phyloP scores from a whole-genome alignment of 1,139 yeast genomes.

The Zygosaccharomyces sapae region DNA sequence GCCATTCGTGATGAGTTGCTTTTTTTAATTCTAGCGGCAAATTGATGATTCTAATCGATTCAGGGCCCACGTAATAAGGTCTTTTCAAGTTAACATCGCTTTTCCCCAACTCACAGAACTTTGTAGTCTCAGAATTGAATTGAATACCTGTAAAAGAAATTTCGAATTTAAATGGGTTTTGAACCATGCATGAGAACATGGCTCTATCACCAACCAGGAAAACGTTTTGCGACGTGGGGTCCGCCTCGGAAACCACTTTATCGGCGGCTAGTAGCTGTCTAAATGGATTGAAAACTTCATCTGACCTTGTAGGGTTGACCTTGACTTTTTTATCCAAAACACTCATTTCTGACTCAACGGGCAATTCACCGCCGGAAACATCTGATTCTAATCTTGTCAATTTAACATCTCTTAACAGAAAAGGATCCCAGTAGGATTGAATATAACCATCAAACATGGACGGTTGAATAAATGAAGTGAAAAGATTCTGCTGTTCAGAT shows the following conservation, averaged over 20 bases:
- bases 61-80: constrained; percentile 41
- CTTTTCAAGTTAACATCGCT: constrained; percentile 19
- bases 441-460: constrained; percentile 23
- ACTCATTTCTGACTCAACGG: constrained; percentile 14
- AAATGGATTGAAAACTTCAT: constrained; percentile 35
- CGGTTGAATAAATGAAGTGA: constrained; percentile 28
- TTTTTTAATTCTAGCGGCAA: constrained; percentile 44
- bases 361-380: constrained; percentile 15
- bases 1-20: constrained; percentile 38
- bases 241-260: constrained; percentile 35
- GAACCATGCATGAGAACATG: constrained; percentile 53
- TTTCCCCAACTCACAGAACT: constrained; percentile 30
- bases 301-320: constrained; percentile 10
- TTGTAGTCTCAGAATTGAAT: constrained; percentile 39
- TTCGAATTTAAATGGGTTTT: constrained; percentile 79
- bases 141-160: constrained; percentile 55
- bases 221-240: constrained; percentile 27
- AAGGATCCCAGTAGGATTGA: constrained; percentile 65
- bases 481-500: constrained; percentile 45
- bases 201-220: constrained; percentile 54
- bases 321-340: constrained; percentile 1
- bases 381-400: constrained; percentile 31
- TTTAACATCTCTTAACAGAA: constrained; percentile 51
- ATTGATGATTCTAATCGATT: constrained; percentile 39
- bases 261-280: constrained; percentile 20